Evolutionary conservation across 768 basidiomycete genomes (phyloP), one percentile per base, ranked within the genome.

Genomic region (Rhodotorula diobovata): DNA sequence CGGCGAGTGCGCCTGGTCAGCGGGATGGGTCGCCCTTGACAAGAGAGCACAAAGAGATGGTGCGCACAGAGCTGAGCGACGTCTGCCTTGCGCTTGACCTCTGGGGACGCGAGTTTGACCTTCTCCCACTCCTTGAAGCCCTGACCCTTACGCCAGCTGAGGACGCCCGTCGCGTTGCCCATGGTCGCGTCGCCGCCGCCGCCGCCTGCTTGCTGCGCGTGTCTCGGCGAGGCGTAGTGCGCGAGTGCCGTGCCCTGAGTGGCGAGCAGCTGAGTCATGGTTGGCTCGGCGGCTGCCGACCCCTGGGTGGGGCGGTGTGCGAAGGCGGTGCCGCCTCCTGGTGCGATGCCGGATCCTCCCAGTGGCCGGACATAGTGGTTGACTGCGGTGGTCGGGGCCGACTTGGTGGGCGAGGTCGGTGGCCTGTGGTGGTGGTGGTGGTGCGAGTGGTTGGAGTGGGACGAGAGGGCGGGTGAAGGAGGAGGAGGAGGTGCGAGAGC

Each of bases 1-100:
- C 11, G 28, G 55, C 23, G 25, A 37, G 58, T 45, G 57, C n/a
- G 20, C n/a, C n/a, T n/a, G n/a, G 63, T 12, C 2, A 53, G 25
- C 25, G 16, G 25, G 39, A 11, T 1, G 39, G 39, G 39, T 39
- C 39, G 39, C 39, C 9, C 39, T 8, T 7, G 39, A 8, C 39
- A 39, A 39, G n/a, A 14, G 18, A 34, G 39, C 21, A 53, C n/a
- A 12, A 23, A 59, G 56, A 32, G 39, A 43, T 4, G 15, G 23
- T 30, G 34, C 82, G 74, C 79, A 94, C 93, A 99, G 57, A 99
- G 86, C 79, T 99, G 96, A 30, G 94, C 93, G 18, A 99, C 92
- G 3, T 94, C 97, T 3, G 95, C 90, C 80, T 99, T 98, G 66
- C 96, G 86, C 80, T 87, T 91, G 63, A 97, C 89, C 80, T 98